A percentile compares a stretch with the other conserved stretches of the same genome.
phyloP scores from a whole-genome alignment of 345 rosid genomes.

The Eucalyptus grandis region DNA sequence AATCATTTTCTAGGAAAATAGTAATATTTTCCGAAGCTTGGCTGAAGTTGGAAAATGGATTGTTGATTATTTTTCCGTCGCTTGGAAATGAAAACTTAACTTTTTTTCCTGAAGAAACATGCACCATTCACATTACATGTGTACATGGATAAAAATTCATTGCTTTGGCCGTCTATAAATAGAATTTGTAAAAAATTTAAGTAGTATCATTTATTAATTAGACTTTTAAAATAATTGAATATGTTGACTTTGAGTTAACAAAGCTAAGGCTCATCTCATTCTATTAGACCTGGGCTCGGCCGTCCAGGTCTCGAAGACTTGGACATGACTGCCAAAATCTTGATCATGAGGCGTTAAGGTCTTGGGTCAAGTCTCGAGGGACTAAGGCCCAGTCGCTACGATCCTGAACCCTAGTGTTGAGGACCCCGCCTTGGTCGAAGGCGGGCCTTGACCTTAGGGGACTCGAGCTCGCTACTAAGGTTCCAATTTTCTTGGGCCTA shows the following conservation, averaged over 20 bases:
- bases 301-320: fast-evolving
- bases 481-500: neutral
- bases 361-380: neutral
- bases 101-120: neutral
- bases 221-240: neutral
- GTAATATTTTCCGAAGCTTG: neutral
- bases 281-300: neutral
- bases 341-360: neutral
- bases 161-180: neutral
- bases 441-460: neutral
- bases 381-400: neutral
- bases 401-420: fast-evolving
- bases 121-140: neutral
- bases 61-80: too few relatives aligned
- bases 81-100: neutral
- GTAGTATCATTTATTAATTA: neutral
- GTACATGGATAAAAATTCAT: neutral
- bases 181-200: neutral
- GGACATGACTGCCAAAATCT: neutral
- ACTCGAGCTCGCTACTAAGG: fast-evolving
- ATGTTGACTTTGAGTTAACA: neutral
- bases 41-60: neutral
- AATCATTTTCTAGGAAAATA: neutral
- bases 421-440: neutral
- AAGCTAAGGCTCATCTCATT: neutral